These are phyloP conservation scores for Porcisia hertigi DNA, from an alignment of 208 protist species.

Conservation along the genomic window DNA sequence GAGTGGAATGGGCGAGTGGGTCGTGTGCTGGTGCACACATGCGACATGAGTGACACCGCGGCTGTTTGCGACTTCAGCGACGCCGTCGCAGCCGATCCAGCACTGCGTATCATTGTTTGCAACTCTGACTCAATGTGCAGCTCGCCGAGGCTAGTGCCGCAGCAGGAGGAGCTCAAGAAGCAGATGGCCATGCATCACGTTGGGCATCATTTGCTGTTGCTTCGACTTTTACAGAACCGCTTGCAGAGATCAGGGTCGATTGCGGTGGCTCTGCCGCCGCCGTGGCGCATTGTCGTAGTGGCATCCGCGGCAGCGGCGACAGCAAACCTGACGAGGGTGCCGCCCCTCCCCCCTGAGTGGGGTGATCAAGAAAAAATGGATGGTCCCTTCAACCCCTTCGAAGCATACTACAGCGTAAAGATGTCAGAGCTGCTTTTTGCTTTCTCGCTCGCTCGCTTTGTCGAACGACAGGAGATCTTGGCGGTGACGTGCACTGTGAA, in stretches of 20 bases:
- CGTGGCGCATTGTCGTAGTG: constrained; percentile 57
- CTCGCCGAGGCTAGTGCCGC: constrained; percentile 36
- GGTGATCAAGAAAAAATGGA: constrained; percentile 20
- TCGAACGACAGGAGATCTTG: constrained; percentile 41
- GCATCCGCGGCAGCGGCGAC: constrained; percentile 46
- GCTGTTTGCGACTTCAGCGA: constrained; percentile 48
- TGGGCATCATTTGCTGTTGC: constrained; percentile 60
- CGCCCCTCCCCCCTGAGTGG: constrained; percentile 37
- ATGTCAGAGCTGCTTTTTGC: constrained; percentile 76
- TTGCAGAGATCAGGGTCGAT: constrained; percentile 32
- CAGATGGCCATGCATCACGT: constrained; percentile 63
- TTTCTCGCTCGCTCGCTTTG: constrained; percentile 54
- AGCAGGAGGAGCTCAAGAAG: constrained; percentile 37
- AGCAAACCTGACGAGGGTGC: constrained; percentile 30
- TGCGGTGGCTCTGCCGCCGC: constrained; percentile 20
- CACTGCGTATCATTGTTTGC: constrained; percentile 64
- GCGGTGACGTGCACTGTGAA: constrained; percentile 50
- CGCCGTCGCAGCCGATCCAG: constrained; percentile 37
- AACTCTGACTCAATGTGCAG: constrained; percentile 46
- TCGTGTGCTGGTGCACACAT: constrained; percentile 48
- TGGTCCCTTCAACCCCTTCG: constrained; percentile 36
- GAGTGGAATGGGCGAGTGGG: constrained; percentile 49
- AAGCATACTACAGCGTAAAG: constrained; percentile 53
- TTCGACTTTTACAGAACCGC: constrained; percentile 33
- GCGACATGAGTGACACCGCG: constrained; percentile 62